Conservation (phyloP, 2,329 filamentous ascomycete genomes). For the Didymella keratinophila region DNA sequence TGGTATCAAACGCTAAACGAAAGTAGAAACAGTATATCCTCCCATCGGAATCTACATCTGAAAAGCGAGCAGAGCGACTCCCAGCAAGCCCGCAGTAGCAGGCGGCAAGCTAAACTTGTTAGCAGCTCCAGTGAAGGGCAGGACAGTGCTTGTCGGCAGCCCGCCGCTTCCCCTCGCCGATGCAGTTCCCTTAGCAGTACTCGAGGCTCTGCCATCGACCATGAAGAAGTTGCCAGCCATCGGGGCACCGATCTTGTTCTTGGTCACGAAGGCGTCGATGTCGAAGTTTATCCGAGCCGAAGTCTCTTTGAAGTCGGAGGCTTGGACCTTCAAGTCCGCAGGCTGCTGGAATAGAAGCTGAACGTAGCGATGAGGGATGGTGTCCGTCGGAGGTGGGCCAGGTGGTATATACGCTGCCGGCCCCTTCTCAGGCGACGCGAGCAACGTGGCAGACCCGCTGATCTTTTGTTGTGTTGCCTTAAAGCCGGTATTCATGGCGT, state of each 20-base stretch:
- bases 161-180: slow-evolving; percentile 31
- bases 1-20: slow-evolving; percentile 9
- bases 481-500: slow-evolving; percentile 46
- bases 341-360: slow-evolving; percentile 47
- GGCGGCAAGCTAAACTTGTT: slow-evolving; percentile 11
- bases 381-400: slow-evolving; percentile 44
- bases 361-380: slow-evolving; percentile 47
- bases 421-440: slow-evolving; percentile 39
- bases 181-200: slow-evolving; percentile 22
- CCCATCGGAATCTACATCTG: neutral
- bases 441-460: slow-evolving; percentile 31
- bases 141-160: slow-evolving; percentile 20
- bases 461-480: slow-evolving; percentile 43
- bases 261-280: slow-evolving; percentile 36
- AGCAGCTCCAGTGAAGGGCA: slow-evolving; percentile 29
- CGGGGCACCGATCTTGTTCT: slow-evolving; percentile 36
- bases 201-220: slow-evolving; percentile 40
- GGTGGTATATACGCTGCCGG: slow-evolving; percentile 45
- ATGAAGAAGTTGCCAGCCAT: slow-evolving; percentile 48
- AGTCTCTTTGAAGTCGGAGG: slow-evolving; percentile 32
- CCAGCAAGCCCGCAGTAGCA: slow-evolving; percentile 17
- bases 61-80: slow-evolving; percentile 18
- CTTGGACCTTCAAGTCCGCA: slow-evolving; percentile 30
- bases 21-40: neutral
- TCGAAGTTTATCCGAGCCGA: slow-evolving; percentile 41